Evolutionary conservation across 768 basidiomycete species (phyloP).

Genomic region (Macrolepiota dolichaula): DNA sequence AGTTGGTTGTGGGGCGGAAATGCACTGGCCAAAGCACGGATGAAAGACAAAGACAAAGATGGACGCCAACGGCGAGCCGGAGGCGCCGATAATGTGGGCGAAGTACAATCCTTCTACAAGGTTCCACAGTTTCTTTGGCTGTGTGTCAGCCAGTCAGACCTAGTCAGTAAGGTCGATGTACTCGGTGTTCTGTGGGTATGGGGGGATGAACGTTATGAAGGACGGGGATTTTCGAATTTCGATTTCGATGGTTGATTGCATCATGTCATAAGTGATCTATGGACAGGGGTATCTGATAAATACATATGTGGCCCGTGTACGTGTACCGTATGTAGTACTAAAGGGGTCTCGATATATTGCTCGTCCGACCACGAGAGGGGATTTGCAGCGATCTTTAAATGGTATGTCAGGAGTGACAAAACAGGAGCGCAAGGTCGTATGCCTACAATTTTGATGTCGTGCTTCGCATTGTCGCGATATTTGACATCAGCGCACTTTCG

Average conservation of each 20-base stretch:
- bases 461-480: constrained; percentile 45
- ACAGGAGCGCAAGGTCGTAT: not conserved
- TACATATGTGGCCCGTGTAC: not conserved
- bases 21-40: no score
- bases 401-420: not conserved
- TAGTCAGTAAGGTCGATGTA: not conserved
- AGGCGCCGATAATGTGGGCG: not conserved
- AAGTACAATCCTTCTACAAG: not conserved
- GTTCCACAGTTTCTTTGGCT: not conserved
- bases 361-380: constrained; percentile 7
- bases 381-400: constrained; percentile 8
- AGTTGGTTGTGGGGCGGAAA: no score
- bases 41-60: constrained; percentile 7
- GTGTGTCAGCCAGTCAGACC: not conserved
- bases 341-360: not conserved
- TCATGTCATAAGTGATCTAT: not conserved
- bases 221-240: not conserved
- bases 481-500: constrained; percentile 78
- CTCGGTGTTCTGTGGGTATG: not conserved
- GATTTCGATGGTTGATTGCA: constrained; percentile 1
- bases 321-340: not conserved
- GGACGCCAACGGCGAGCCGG: not conserved
- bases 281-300: not conserved
- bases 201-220: not conserved
- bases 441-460: constrained; percentile 58